A percentile compares a stretch with the other conserved stretches of the same genome.
Evolutionary conservation across 176 grass and related monocot genomes (phyloP).

Genomic region (Bonia amplexicaulis): DNA sequence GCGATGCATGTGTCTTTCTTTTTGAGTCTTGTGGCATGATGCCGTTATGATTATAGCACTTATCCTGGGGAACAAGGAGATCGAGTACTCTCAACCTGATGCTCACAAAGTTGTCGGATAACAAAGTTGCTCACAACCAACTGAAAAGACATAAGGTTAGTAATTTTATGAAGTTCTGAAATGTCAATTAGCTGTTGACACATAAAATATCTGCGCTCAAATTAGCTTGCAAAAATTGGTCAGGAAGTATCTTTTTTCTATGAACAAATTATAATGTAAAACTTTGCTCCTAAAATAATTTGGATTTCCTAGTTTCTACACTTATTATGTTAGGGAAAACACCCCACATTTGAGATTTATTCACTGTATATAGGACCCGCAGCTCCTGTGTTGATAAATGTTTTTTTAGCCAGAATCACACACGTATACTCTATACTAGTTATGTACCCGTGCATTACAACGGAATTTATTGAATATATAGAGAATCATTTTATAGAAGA

Average conservation of each 20-base stretch:
- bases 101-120: conserved; percentile 2
- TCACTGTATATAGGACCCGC: neutral
- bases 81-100: conserved; percentile 20
- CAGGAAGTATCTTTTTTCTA: neutral
- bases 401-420: neutral
- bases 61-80: conserved; percentile 4
- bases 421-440: too few species aligned
- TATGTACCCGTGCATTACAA: too few species aligned
- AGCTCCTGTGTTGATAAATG: neutral
- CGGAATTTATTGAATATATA: too few species aligned
- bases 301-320: neutral
- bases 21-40: conserved; percentile 30
- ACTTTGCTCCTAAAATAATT: neutral
- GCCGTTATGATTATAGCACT: conserved; percentile 10
- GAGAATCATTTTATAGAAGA: too few species aligned
- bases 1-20: conserved; percentile 33
- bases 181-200: neutral
- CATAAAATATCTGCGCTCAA: neutral
- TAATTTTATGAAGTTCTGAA: neutral
- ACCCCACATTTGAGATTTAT: neutral
- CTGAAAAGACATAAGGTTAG: neutral
- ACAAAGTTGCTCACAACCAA: neutral
- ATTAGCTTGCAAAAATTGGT: neutral
- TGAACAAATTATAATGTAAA: neutral
- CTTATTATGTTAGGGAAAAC: neutral